Evolutionary conservation across 768 basidiomycete species (phyloP).

Genomic region (Chalciporus sphaerocephalus): DNA sequence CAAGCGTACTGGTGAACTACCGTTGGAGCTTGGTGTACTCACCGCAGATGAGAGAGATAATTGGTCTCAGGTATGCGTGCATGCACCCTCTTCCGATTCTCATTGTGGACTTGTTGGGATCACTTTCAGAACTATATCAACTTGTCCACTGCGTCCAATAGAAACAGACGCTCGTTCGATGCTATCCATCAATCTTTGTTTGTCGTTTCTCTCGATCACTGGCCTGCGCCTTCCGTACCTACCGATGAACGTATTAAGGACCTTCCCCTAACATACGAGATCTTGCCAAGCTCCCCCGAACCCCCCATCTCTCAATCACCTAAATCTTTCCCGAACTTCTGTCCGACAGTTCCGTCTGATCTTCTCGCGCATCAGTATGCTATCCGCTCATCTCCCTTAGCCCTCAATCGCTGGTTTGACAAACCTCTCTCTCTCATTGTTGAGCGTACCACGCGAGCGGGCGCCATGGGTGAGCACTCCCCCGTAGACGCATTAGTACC

Average conservation of each 20-base stretch:
- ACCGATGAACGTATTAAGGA: slow-evolving; percentile 14
- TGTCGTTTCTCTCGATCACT: slow-evolving; percentile 76
- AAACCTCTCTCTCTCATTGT: slow-evolving; percentile 80
- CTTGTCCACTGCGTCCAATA: slow-evolving; percentile 61
- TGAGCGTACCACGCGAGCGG: slow-evolving; percentile 79
- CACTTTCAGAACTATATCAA: slow-evolving; percentile 56
- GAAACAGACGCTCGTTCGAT: slow-evolving; percentile 57
- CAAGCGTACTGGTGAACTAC: slow-evolving; percentile 47
- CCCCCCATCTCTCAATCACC: slow-evolving; percentile 7
- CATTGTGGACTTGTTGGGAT: background rate
- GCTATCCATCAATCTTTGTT: slow-evolving; percentile 73
- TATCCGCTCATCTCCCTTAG: slow-evolving; percentile 60
- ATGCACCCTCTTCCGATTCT: background rate
- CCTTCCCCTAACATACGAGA: slow-evolving; percentile 35
- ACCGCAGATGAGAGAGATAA: slow-evolving; percentile 77
- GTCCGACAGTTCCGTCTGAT: slow-evolving; percentile 15
- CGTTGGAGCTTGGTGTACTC: slow-evolving; percentile 63
- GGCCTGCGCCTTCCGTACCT: slow-evolving; percentile 38
- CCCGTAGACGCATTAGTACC: slow-evolving; percentile 88
- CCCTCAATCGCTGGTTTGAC: slow-evolving; percentile 85
- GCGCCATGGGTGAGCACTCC: slow-evolving; percentile 87
- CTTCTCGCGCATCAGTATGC: slow-evolving; percentile 75
- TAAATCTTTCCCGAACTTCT: background rate
- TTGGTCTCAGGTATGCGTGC: slow-evolving; percentile 66
- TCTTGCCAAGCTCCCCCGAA: slow-evolving; percentile 9